Base-by-base conservation (phyloP, 176 grass and related monocot genomes). In the Triticum aestivum region DNA sequence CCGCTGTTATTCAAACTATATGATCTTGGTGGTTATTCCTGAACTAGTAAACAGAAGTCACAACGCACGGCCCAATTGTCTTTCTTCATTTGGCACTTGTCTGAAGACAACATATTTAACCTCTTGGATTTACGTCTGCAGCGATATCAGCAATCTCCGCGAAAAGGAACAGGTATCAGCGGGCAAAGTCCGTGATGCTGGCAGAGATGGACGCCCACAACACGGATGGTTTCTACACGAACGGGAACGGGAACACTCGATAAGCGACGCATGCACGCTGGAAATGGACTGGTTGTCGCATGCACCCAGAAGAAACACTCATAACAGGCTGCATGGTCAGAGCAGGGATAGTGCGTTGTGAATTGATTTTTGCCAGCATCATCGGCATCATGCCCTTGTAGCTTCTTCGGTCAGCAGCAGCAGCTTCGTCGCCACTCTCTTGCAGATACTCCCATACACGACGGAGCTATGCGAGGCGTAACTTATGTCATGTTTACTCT, bases 141-240 rank as follows among this genome's bases (percentile, higher is more conserved):
- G 89, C 89, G 0, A 91, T 92, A 72, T 96, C 94, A 30, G 92
- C 97, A 71, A 91, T 99, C 61, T 89, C 97, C 3, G 94, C 94
- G 12, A 99, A 99, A 89, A 89, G 97, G 87, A 99, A 99, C 69
- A 91, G 97, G 85, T 99, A 99, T 52, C 97, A 99, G 47, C 91
- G 94, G 82, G 93, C 93, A 3, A 99, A 99, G 73, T 97, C 92
- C 2, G 88, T 99, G 71, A 99, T 99, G 94, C 92, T 96, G 29
- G 88, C 95, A 42, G 97, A 99, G 73, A 94, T 99, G 92, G 97
- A 99, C 69, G 92, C 80, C 67, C 88, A 95, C 82, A 83, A 39
- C 78, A 84, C 89, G 5, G 93, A 92, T 29, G 89, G 90, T 69
- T 88, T 94, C 80, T 86, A 91, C 65, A 84, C 81, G 18, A 92